Conservation (phyloP, 140 eudicot species). For the Flaveria floridana region DNA sequence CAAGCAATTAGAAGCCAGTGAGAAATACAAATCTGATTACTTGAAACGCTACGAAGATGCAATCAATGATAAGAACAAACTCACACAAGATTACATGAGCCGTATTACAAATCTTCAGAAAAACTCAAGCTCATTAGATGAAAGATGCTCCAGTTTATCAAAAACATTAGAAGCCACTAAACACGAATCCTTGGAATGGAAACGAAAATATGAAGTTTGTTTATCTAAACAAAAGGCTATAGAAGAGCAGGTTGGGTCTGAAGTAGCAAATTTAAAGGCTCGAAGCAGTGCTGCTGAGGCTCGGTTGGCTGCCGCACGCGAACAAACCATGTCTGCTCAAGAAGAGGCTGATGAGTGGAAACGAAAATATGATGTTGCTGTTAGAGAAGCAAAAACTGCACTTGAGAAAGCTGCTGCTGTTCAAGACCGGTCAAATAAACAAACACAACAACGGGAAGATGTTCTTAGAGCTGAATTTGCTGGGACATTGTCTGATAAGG, state of each 20-base stretch:
- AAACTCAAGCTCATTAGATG: conserved; percentile 76
- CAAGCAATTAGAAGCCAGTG: conserved; percentile 87
- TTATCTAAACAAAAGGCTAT: conserved; percentile 63
- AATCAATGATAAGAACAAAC: conserved; percentile 69
- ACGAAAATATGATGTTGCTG: conserved; percentile 85
- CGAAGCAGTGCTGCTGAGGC: conserved; percentile 91
- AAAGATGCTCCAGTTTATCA: conserved; percentile 67
- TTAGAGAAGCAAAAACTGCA: conserved; percentile 77
- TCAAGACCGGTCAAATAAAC: conserved; percentile 71
- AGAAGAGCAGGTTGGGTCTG: conserved; percentile 68
- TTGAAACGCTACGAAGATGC: conserved; percentile 91
- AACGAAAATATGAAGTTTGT: conserved; percentile 66
- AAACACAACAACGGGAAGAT: conserved; percentile 76
- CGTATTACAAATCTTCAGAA: conserved; percentile 75
- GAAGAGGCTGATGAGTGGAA: conserved; percentile 98
- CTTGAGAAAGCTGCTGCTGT: conserved; percentile 89
- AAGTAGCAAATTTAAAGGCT: conserved; percentile 62
- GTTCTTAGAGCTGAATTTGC: conserved; percentile 74
- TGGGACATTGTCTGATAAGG: conserved; percentile 73
- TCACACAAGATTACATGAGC: conserved; percentile 70
- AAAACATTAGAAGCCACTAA: conserved; percentile 59
- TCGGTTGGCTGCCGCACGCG: conserved; percentile 86
- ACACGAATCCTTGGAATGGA: conserved; percentile 83
- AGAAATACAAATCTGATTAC: conserved; percentile 79
- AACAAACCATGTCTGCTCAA: conserved; percentile 82